Conservation (phyloP, 257 asterid genomes). For the Lycium ferocissimum region DNA sequence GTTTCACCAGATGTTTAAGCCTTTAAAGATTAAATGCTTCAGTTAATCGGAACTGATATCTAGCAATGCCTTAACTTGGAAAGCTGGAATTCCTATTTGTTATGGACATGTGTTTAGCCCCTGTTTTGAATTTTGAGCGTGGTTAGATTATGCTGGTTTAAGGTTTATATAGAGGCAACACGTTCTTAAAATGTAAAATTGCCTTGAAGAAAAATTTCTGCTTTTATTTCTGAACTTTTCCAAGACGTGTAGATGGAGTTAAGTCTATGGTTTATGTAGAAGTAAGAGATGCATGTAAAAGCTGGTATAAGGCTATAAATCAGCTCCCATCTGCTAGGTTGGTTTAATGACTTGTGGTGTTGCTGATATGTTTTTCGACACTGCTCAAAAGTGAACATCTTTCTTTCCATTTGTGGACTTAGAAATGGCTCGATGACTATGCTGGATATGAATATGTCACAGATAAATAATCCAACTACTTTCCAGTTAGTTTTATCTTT, state of each 20-base stretch:
- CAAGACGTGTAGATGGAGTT: not conserved
- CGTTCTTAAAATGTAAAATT: not conserved
- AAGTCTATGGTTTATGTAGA: not conserved
- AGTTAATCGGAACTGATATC: not conserved
- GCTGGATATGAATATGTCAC: not conserved
- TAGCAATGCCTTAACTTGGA: not conserved
- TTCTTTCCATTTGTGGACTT: not conserved
- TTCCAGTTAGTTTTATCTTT: not conserved
- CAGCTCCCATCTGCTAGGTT: not conserved
- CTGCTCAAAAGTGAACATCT: not conserved
- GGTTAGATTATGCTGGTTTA: not conserved
- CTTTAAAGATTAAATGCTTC: not conserved
- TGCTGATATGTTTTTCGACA: not conserved
- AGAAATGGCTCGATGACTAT: not conserved
- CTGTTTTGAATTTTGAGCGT: not conserved
- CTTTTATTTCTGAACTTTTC: not conserved
- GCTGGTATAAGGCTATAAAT: not conserved
- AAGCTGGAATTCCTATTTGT: not conserved
- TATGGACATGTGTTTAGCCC: not conserved
- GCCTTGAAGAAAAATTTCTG: not conserved
- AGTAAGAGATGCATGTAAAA: constrained; percentile 13
- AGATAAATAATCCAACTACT: not conserved
- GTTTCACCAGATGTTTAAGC: not conserved
- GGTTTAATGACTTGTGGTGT: not conserved
- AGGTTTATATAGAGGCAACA: not conserved